Conservation (phyloP, 2,329 filamentous ascomycete genomes). For the Colletotrichum aenigma region DNA sequence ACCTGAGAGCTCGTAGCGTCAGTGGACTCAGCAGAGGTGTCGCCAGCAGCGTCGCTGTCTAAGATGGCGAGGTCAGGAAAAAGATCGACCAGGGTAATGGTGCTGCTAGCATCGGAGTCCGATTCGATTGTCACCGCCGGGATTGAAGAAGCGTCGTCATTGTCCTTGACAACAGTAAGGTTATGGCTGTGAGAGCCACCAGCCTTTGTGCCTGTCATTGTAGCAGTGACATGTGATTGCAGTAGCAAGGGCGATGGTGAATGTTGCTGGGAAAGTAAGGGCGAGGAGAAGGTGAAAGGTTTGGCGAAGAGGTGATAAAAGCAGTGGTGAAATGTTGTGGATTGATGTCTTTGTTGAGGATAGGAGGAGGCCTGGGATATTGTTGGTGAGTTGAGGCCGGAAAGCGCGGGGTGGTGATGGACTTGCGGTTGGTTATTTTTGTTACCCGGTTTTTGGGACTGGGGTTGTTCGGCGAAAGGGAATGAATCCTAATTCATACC, state of each 20-base stretch:
- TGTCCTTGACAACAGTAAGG: not conserved
- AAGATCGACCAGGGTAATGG: conserved; percentile 2
- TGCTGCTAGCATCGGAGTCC: not conserved
- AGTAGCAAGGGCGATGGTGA: not conserved
- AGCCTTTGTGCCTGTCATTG: not conserved
- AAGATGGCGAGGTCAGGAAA: not conserved
- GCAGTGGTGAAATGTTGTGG: not conserved
- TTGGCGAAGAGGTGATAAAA: not conserved
- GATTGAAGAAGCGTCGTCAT: not conserved
- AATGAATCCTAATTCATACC: not conserved
- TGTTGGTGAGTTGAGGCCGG: not conserved
- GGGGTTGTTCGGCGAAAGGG: not conserved
- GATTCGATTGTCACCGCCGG: not conserved
- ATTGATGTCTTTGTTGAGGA: not conserved
- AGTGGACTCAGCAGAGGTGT: conserved; percentile 1
- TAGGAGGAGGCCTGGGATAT: not conserved
- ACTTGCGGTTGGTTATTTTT: not conserved
- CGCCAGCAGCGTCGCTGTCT: not conserved
- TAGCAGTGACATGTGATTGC: not conserved
- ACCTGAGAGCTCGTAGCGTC: not conserved
- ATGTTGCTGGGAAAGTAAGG: not conserved
- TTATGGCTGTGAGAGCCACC: not conserved
- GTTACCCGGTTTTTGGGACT: not conserved
- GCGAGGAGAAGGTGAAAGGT: not conserved
- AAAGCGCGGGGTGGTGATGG: not conserved